Conservation (phyloP, 2,329 filamentous ascomycete species). For the Onygenales sp. region DNA sequence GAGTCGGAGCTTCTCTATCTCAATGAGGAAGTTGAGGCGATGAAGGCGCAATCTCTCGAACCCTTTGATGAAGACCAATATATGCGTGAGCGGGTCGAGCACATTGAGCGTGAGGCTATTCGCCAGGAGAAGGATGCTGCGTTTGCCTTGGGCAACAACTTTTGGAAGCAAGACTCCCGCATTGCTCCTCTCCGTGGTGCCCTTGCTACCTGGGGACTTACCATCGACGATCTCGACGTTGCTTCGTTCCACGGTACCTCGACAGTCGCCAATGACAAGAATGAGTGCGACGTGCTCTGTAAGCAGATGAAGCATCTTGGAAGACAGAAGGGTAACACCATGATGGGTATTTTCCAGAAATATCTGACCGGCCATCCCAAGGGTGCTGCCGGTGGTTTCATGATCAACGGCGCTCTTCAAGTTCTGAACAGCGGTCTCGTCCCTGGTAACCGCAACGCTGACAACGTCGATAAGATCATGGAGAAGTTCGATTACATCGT, state of each 20-base stretch:
- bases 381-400: slow-evolving; percentile 98
- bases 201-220: slow-evolving; percentile 94
- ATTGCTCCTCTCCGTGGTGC: slow-evolving; percentile 95
- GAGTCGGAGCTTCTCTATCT: slow-evolving; percentile 90
- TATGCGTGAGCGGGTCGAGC: slow-evolving; percentile 68
- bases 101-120: slow-evolving; percentile 79
- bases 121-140: slow-evolving; percentile 91
- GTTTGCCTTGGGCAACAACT: slow-evolving; percentile 89
- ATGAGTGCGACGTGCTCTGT: slow-evolving; percentile 95
- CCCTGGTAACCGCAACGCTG: slow-evolving; percentile 93
- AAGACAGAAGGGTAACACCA: slow-evolving; percentile 89
- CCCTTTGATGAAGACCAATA: slow-evolving; percentile 77
- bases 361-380: slow-evolving; percentile 98
- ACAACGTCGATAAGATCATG: slow-evolving; percentile 94
- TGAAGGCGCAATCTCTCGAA: slow-evolving; percentile 65
- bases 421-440: slow-evolving; percentile 90
- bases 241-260: slow-evolving; percentile 99
- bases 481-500: slow-evolving; percentile 97
- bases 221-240: slow-evolving; percentile 87
- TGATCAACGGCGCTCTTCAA: slow-evolving; percentile 97
- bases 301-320: slow-evolving; percentile 92
- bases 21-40: slow-evolving; percentile 82
- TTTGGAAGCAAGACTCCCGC: slow-evolving; percentile 92
- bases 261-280: slow-evolving; percentile 98
- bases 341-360: slow-evolving; percentile 98